These are phyloP conservation scores for Rhipidocladum racemiflorum DNA, from an alignment of 176 grass and related monocot species.

Conservation along the genomic window DNA sequence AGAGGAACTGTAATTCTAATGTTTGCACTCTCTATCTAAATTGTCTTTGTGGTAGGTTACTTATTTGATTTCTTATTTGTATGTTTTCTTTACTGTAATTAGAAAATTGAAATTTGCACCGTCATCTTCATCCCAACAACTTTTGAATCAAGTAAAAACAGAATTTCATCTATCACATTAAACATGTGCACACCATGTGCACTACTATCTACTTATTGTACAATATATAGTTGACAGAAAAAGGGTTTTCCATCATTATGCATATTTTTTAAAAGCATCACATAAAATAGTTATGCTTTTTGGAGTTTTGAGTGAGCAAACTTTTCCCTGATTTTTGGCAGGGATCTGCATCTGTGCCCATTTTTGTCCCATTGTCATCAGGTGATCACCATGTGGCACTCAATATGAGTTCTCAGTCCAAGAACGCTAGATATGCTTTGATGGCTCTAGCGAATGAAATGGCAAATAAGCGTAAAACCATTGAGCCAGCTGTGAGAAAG, in stretches of 20 bases:
- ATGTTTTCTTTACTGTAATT: neutral
- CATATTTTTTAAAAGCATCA: neutral
- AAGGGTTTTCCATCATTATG: neutral
- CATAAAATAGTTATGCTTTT: neutral
- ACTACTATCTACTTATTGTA: neutral
- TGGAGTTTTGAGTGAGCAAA: neutral
- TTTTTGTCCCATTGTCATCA: constrained; percentile 59
- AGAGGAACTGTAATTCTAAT: neutral
- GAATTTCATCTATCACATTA: neutral
- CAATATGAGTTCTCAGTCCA: constrained; percentile 52
- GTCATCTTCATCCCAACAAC: neutral
- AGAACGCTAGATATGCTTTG: constrained; percentile 61
- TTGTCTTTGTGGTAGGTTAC: neutral
- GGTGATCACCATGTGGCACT: constrained; percentile 63
- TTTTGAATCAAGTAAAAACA: constrained; percentile 1
- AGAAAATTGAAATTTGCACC: neutral
- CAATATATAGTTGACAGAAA: neutral
- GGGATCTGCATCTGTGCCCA: constrained; percentile 41
- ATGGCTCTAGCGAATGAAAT: constrained; percentile 69
- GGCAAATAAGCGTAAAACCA: constrained; percentile 35
- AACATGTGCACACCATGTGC: neutral
- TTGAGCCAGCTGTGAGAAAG: constrained; percentile 35
- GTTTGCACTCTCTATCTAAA: neutral
- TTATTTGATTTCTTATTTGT: constrained; percentile 7
- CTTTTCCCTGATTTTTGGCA: constrained; percentile 40